Evolutionary conservation across 2,329 filamentous ascomycete species (phyloP).

Genomic region (Moelleriella libera): DNA sequence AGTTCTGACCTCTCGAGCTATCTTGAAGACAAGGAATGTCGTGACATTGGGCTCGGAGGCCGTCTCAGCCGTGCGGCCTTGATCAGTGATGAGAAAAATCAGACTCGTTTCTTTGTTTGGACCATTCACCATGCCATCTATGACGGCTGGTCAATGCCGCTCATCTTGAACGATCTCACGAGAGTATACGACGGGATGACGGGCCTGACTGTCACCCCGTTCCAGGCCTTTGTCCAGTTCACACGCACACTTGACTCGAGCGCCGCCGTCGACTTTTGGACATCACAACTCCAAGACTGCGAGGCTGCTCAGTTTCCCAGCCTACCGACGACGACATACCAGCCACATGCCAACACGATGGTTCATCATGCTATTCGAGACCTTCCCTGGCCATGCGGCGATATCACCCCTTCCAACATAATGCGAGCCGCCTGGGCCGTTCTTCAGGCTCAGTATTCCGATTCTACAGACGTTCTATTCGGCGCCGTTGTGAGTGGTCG

Average conservation of each 20-base stretch:
- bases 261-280: neutral
- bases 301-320: constrained; percentile 1
- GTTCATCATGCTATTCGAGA: constrained; percentile 1
- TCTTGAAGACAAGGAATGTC: constrained; percentile 23
- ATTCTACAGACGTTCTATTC: constrained; percentile 14
- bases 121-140: constrained; percentile 38
- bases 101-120: constrained; percentile 12
- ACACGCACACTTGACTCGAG: neutral
- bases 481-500: constrained; percentile 12
- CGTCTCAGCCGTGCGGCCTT: constrained; percentile 5
- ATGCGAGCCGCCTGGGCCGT: constrained; percentile 14
- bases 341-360: constrained; percentile 1
- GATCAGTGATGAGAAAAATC: neutral
- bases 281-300: neutral
- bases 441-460: constrained; percentile 19
- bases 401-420: constrained; percentile 7
- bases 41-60: constrained; percentile 20
- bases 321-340: constrained; percentile 1
- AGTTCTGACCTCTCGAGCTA: constrained; percentile 4
- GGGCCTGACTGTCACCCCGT: neutral
- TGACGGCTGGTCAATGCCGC: constrained; percentile 36
- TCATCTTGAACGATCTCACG: constrained; percentile 28
- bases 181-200: constrained; percentile 16
- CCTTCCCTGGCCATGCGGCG: constrained; percentile 1
- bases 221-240: constrained; percentile 1